Base-by-base conservation (phyloP, 495 filamentous ascomycete species). In the Trichocladium antarcticum region DNA sequence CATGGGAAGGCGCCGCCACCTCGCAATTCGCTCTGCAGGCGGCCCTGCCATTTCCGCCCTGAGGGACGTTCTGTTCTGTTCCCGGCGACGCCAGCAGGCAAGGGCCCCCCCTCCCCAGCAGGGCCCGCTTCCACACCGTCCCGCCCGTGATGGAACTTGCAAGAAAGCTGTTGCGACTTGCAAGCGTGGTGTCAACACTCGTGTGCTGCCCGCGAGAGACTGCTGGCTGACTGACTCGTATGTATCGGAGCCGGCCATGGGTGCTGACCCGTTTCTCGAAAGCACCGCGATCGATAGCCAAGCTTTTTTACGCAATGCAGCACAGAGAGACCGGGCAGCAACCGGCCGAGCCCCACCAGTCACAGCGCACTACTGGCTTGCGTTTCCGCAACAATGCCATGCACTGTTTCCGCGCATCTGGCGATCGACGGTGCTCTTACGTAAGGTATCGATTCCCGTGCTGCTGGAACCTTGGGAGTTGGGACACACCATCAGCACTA, bases 381-480 rank as follows among this genome's bases (percentile, higher is more conserved):
- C n/a, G n/a, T n/a, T n/a, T n/a, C n/a, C n/a, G n/a, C n/a, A n/a
- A 32, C 12, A 32, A 32, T 14, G 31, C 31, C 40, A 31, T 28
- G 10, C 22, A n/a, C 27, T 8, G 28, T 5, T 10, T 7, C 37
- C 20, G 34, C 24, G 29, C 36, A 46, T 45, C 29, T 46, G 34
- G 34, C 19, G 49, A 52, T 52, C 43, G 43, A 27, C 49, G 20
- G 16, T 17, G 15, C 20, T 0, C 37, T 52, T 52, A 46, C 49
- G 42, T 52, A 52, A 52, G 43, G 49, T 52, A 36, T 46, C 42
- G 36, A 40, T 36, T 46, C 37, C 35, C 24, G 17, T 27, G 4
- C 37, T 19, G 34, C 12, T 4, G 9, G 35, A 31, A 14, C n/a
- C 39, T n/a, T 4, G 31, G 37, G 17, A 34, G 35, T 38, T 27